phyloP scores from a whole-genome alignment of 768 basidiomycete genomes.

The Termitomyces sp. region DNA sequence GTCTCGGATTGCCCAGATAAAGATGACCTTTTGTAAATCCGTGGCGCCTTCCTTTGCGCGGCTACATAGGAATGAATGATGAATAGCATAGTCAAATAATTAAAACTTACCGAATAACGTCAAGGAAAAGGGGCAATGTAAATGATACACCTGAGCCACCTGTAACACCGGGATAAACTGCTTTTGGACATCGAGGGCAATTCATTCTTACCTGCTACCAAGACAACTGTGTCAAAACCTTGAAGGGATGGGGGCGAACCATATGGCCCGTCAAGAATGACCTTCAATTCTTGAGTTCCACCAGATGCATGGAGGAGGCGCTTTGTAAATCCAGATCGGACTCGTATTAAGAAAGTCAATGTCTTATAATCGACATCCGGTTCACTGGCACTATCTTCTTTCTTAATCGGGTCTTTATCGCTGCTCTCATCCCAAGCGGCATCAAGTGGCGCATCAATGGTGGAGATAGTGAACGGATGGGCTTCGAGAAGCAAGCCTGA shows the following conservation, averaged over 20 bases:
- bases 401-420: not conserved
- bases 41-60: constrained; percentile 1
- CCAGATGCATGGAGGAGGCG: constrained; percentile 33
- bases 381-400: not conserved
- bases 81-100: not conserved
- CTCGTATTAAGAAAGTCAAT: constrained; percentile 56
- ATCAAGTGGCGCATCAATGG: constrained; percentile 23
- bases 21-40: constrained; percentile 15
- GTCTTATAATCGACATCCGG: not conserved
- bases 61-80: not conserved
- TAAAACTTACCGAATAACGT: constrained; percentile 35
- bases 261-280: constrained; percentile 61
- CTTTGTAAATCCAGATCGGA: constrained; percentile 57
- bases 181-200: not conserved
- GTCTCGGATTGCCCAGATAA: constrained; percentile 42
- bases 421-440: not conserved
- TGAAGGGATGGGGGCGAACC: constrained; percentile 37
- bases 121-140: constrained; percentile 40
- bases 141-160: constrained; percentile 50
- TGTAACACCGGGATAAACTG: constrained; percentile 1
- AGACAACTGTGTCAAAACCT: constrained; percentile 40
- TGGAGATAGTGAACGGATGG: constrained; percentile 63
- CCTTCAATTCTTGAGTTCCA: constrained; percentile 26
- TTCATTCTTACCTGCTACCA: constrained; percentile 37
- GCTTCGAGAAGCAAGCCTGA: constrained; percentile 44